These are phyloP conservation scores for Mimosa pudica DNA, from an alignment of 306 rosid genomes.

Conservation along the genomic window DNA sequence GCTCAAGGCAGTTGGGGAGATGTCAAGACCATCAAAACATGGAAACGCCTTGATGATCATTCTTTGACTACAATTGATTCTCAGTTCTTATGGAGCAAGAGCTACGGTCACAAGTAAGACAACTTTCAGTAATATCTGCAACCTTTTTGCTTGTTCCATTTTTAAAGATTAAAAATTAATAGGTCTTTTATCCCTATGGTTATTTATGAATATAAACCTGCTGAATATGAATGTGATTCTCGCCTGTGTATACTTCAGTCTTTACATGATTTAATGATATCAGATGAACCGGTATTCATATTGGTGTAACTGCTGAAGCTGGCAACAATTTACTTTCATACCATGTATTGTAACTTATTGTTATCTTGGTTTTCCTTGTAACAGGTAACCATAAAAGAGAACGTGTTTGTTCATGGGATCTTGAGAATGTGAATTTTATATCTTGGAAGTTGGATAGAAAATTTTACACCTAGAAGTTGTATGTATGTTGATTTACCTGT, in stretches of 20 bases:
- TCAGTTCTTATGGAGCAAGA: slow-evolving; percentile 76
- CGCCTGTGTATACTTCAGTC: background rate
- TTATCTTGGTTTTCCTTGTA: slow-evolving; percentile 35
- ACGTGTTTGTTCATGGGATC: background rate
- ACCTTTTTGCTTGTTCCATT: slow-evolving; percentile 23
- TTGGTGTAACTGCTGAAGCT: slow-evolving; percentile 2
- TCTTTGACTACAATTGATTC: slow-evolving; percentile 64
- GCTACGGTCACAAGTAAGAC: slow-evolving; percentile 49
- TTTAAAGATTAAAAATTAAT: slow-evolving; percentile 22
- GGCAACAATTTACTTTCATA: background rate
- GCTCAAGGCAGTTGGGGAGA: slow-evolving; percentile 64
- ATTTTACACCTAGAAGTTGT: background rate
- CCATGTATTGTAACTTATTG: slow-evolving; percentile 1
- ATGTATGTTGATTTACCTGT: background rate
- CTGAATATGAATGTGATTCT: slow-evolving; percentile 5
- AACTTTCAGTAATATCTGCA: background rate
- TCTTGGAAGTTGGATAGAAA: slow-evolving; percentile 5
- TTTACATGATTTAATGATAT: background rate
- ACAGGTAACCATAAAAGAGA: slow-evolving; percentile 46
- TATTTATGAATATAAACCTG: background rate
- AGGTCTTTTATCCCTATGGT: background rate
- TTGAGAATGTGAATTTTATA: slow-evolving; percentile 30
- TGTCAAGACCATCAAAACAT: slow-evolving; percentile 77
- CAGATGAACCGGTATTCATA: no score
- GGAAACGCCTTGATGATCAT: slow-evolving; percentile 87